phyloP scores from a whole-genome alignment of 164 flowering plant genomes.

The Taxillus chinensis region DNA sequence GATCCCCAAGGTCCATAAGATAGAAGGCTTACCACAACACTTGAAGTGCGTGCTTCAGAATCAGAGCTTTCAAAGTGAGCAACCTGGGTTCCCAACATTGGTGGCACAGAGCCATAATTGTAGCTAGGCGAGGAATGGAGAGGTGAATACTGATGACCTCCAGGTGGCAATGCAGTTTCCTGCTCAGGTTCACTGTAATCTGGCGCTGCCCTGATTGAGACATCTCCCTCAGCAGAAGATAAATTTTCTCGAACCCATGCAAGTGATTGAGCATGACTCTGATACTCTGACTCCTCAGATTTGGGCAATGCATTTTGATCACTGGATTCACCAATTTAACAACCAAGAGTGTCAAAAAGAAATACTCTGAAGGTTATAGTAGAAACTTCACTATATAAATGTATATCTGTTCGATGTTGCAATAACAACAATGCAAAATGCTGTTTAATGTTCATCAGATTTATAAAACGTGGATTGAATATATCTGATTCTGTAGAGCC shows the following conservation, averaged over 20 bases:
- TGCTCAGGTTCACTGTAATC: slow-evolving; percentile 46
- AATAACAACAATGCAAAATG: too few species aligned
- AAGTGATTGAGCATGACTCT: slow-evolving; percentile 36
- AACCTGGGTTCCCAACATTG: slow-evolving; percentile 46
- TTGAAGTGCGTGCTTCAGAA: slow-evolving; percentile 58
- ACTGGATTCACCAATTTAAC: slow-evolving; percentile 20
- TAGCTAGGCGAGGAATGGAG: slow-evolving; percentile 50
- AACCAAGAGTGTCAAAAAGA: not conserved
- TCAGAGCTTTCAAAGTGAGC: slow-evolving; percentile 57
- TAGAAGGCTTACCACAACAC: slow-evolving; percentile 46
- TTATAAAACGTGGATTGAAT: too few species aligned
- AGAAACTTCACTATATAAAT: not conserved
- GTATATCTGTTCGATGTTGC: too few species aligned
- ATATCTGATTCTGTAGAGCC: too few species aligned
- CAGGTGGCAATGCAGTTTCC: slow-evolving; percentile 37
- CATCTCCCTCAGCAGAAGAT: slow-evolving; percentile 31
- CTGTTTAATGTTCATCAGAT: too few species aligned
- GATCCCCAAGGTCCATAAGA: not conserved
- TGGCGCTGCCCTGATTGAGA: slow-evolving; percentile 26
- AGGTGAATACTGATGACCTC: slow-evolving; percentile 40
- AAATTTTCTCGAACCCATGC: slow-evolving; percentile 25
- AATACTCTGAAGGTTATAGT: not conserved
- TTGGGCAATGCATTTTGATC: slow-evolving; percentile 27
- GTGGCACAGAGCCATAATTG: slow-evolving; percentile 50
- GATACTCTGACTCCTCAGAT: slow-evolving; percentile 29